Percentiles rank a stretch among this genome's conserved stretches.
phyloP scores from a whole-genome alignment of 768 basidiomycete genomes.

The Tylopilus vinaceipallidus region DNA sequence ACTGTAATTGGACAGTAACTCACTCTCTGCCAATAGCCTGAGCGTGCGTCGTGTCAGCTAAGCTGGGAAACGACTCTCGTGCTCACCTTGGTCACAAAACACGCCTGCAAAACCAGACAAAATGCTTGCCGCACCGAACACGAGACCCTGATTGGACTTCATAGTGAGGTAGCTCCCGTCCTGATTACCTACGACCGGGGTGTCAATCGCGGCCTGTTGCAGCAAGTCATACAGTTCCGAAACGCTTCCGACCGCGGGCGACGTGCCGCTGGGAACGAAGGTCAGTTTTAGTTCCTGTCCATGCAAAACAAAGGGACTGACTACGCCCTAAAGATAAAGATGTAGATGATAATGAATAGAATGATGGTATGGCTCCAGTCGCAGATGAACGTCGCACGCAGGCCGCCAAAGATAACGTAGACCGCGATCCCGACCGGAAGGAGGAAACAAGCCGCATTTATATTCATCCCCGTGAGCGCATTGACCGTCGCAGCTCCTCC shows the following conservation, averaged over 20 bases:
- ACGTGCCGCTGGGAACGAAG: slow-evolving; percentile 31
- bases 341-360: slow-evolving; percentile 40
- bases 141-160: slow-evolving; percentile 47
- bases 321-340: slow-evolving; percentile 34
- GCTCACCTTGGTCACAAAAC: slow-evolving; percentile 49
- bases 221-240: slow-evolving; percentile 47
- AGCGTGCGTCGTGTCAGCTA: background rate
- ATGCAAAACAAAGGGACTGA: slow-evolving; percentile 13
- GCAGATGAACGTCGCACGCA: slow-evolving; percentile 46
- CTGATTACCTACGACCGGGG: slow-evolving; percentile 48
- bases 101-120: slow-evolving; percentile 45
- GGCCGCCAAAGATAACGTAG: slow-evolving; percentile 41
- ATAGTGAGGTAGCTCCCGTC: slow-evolving; percentile 56
- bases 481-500: slow-evolving; percentile 47
- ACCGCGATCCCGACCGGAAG: slow-evolving; percentile 45
- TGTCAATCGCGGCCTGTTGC: slow-evolving; percentile 40
- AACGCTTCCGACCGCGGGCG: slow-evolving; percentile 38
- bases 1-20: too few species aligned
- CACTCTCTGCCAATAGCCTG: slow-evolving; percentile 54
- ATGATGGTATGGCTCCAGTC: slow-evolving; percentile 47
- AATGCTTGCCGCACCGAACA: slow-evolving; percentile 40
- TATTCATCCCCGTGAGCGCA: slow-evolving; percentile 45
- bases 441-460: slow-evolving; percentile 43
- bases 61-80: background rate
- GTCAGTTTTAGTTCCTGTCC: background rate